Conservation (phyloP, 2,329 filamentous ascomycete species). For the Colletotrichum falcatum region DNA sequence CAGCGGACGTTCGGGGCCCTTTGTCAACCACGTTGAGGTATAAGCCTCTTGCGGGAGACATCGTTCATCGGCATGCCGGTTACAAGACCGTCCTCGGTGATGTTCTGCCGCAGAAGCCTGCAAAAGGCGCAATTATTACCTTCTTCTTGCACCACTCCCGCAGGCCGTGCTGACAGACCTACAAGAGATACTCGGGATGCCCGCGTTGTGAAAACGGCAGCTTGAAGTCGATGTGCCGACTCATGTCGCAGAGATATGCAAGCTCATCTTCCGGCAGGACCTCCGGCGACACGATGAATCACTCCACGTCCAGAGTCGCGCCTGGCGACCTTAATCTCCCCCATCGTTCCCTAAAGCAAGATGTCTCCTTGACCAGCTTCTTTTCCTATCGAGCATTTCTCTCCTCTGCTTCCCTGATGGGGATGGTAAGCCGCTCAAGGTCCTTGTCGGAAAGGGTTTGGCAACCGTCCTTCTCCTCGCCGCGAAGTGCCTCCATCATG, state of each 20-base stretch:
- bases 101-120: background rate
- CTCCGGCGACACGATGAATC: background rate
- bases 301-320: background rate
- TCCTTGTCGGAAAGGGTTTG: background rate
- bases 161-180: background rate
- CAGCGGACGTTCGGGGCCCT: background rate
- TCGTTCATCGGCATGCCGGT: background rate
- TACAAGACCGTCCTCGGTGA: background rate
- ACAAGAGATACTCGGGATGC: background rate
- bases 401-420: background rate
- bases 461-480: background rate
- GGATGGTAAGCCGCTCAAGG: background rate
- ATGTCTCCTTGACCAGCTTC: background rate
- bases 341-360: background rate
- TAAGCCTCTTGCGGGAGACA: background rate
- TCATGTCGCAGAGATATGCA: background rate
- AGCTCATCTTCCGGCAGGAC: background rate
- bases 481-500: background rate
- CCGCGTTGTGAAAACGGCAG: background rate
- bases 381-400: background rate
- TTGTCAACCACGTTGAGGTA: background rate
- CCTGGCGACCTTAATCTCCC: background rate
- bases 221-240: background rate
- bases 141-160: background rate
- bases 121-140: background rate